Conservation (phyloP, 352 stramenopile genomes). For the Phytopythium vexans region DNA sequence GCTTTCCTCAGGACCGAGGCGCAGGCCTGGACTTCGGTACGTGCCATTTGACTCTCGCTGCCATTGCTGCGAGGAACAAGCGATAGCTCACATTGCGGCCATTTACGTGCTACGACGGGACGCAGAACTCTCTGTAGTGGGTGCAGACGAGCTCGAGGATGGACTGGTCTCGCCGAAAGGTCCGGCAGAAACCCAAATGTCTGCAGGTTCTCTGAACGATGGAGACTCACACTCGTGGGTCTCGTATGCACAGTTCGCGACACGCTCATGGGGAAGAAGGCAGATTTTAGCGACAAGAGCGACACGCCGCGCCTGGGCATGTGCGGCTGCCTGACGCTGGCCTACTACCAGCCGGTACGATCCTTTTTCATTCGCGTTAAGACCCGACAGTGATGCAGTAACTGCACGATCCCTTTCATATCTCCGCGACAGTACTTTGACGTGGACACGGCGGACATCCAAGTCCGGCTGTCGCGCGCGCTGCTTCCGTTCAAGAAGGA, state of each 20-base stretch:
- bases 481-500: slow-evolving; percentile 86
- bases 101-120: too few species aligned
- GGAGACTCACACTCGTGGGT: too few species aligned
- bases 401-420: too few species aligned
- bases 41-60: too few species aligned
- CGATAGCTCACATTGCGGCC: too few species aligned
- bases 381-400: too few species aligned
- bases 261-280: slow-evolving; percentile 56
- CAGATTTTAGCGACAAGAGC: slow-evolving; percentile 29
- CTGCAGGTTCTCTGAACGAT: too few species aligned
- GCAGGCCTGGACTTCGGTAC: slow-evolving; percentile 72
- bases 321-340: slow-evolving; percentile 79
- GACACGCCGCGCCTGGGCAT: slow-evolving; percentile 36
- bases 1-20: slow-evolving; percentile 46
- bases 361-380: too few species aligned
- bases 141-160: slow-evolving; percentile 69
- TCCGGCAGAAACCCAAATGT: too few species aligned
- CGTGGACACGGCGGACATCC: slow-evolving; percentile 79
- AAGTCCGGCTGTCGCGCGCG: slow-evolving; percentile 65
- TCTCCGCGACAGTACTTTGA: slow-evolving; percentile 66
- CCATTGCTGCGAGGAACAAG: too few species aligned
- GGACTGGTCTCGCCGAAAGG: slow-evolving; percentile 76
- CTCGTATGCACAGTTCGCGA: slow-evolving; percentile 31
- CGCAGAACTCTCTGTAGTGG: slow-evolving; percentile 74
- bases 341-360: slow-evolving; percentile 81